phyloP scores from a whole-genome alignment of 2,329 filamentous ascomycete genomes.

The Fusarium graminum region DNA sequence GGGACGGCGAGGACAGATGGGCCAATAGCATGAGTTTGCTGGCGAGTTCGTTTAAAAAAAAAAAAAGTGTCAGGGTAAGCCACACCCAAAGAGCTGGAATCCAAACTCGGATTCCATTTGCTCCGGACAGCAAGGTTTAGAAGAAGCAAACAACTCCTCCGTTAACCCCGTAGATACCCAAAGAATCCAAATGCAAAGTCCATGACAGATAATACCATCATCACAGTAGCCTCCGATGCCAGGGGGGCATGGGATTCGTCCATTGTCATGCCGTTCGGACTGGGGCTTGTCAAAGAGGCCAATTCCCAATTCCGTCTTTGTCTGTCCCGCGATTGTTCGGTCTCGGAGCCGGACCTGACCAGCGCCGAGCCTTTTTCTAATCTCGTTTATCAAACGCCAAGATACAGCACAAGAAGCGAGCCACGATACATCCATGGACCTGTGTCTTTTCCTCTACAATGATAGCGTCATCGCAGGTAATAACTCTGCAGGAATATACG shows the following conservation, averaged over 20 bases:
- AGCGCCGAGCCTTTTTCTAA: constrained; percentile 19
- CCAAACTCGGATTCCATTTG: constrained; percentile 3
- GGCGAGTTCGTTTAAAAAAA: background rate
- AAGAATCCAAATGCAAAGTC: background rate
- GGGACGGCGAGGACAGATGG: constrained; percentile 22
- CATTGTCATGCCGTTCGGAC: constrained; percentile 18
- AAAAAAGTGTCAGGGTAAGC: constrained; percentile 27
- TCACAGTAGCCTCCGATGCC: background rate
- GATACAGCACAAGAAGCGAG: constrained; percentile 21
- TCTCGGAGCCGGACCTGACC: constrained; percentile 22
- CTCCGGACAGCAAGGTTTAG: constrained; percentile 9
- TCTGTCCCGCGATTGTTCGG: constrained; percentile 32
- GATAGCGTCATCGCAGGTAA: constrained; percentile 27
- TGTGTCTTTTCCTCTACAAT: constrained; percentile 21
- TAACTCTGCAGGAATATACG: constrained; percentile 17
- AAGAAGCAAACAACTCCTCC: constrained; percentile 4
- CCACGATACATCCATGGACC: constrained; percentile 12
- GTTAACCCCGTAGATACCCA: constrained; percentile 1
- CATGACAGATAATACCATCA: background rate
- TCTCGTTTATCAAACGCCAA: constrained; percentile 37
- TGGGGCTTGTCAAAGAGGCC: constrained; percentile 4
- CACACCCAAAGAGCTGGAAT: constrained; percentile 34
- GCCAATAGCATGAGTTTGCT: constrained; percentile 19
- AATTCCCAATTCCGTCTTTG: constrained; percentile 4
- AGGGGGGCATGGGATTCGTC: constrained; percentile 19